These are phyloP conservation scores for Euphorbia pulcherrima DNA, from an alignment of 345 rosid species.

Conservation along the genomic window DNA sequence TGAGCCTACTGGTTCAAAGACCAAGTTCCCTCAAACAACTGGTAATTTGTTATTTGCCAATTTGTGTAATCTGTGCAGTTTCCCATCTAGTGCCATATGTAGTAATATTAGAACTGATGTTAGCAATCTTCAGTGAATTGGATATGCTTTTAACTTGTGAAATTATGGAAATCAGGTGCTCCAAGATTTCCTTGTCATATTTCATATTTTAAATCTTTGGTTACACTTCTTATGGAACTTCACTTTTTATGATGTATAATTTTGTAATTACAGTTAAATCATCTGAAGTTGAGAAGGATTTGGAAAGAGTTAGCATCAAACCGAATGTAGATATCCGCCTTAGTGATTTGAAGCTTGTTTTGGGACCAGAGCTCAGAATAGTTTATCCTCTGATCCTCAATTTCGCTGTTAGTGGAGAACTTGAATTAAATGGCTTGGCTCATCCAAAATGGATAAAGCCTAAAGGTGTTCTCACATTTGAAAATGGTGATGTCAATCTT, in stretches of 20 bases:
- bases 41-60: conserved; percentile 37
- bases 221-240: background rate
- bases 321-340: conserved; percentile 83
- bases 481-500: conserved; percentile 97
- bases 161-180: background rate
- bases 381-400: conserved; percentile 89
- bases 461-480: conserved; percentile 81
- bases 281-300: conserved; percentile 60
- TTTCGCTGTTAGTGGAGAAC: conserved; percentile 90
- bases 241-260: conserved; percentile 17
- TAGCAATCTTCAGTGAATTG: background rate
- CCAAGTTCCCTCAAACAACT: conserved; percentile 52
- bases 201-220: background rate
- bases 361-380: conserved; percentile 91
- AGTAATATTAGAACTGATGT: conserved; percentile 1
- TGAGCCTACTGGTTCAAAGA: conserved; percentile 58
- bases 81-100: conserved; percentile 1
- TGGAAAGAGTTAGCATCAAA: conserved; percentile 56
- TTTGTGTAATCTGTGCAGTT: conserved; percentile 12
- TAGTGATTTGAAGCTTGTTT: conserved; percentile 79
- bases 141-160: background rate
- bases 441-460: conserved; percentile 92
- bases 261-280: conserved; percentile 50
- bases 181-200: background rate
- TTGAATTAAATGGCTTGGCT: conserved; percentile 82